These are phyloP conservation scores for Venturia aucupariae DNA, from an alignment of 2,329 filamentous ascomycete species.

Conservation along the genomic window DNA sequence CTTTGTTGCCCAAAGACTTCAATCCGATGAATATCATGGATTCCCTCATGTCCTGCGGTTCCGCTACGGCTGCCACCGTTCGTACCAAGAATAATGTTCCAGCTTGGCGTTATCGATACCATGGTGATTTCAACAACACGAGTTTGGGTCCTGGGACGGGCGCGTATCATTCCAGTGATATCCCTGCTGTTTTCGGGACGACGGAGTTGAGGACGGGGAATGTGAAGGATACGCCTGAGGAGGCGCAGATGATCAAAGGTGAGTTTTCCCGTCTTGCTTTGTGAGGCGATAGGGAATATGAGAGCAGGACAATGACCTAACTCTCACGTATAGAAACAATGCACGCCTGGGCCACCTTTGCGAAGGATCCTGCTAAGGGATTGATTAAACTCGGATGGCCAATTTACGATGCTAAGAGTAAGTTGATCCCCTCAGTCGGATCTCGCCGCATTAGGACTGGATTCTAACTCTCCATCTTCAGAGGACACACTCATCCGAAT, in stretches of 20 bases:
- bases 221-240: neutral
- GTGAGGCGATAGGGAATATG: neutral
- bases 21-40: neutral
- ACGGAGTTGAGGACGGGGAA: constrained; percentile 9
- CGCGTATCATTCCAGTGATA: constrained; percentile 13
- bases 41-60: neutral
- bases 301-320: neutral
- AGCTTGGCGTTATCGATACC: constrained; percentile 11
- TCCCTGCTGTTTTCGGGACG: constrained; percentile 15
- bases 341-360: constrained; percentile 12
- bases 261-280: neutral
- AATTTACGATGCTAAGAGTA: constrained; percentile 14
- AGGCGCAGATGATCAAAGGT: constrained; percentile 3
- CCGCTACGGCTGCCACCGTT: neutral
- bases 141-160: constrained; percentile 14
- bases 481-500: constrained; percentile 8
- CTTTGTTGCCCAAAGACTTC: neutral
- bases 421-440: neutral
- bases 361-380: constrained; percentile 12
- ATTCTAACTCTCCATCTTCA: neutral
- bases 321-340: neutral
- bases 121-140: constrained; percentile 11
- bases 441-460: neutral
- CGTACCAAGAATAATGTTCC: neutral
- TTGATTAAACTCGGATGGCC: constrained; percentile 12